These are phyloP conservation scores for Lentinus tigrinus DNA, from an alignment of 768 basidiomycete species.

Conservation along the genomic window DNA sequence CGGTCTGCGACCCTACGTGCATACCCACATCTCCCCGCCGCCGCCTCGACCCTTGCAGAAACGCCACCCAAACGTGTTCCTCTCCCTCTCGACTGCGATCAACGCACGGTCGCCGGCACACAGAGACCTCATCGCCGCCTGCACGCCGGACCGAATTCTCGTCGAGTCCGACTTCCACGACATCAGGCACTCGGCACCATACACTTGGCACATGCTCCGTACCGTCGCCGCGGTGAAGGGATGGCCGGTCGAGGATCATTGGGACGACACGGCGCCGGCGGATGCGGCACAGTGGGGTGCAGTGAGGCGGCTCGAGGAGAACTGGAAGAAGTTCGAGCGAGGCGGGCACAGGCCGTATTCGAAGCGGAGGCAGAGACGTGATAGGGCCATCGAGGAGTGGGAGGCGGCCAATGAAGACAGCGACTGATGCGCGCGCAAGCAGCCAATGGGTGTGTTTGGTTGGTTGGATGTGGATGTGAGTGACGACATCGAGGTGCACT, in stretches of 20 bases:
- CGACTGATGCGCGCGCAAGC: not conserved
- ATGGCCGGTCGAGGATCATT: constrained; percentile 70
- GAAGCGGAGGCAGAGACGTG: constrained; percentile 11
- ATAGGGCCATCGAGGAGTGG: constrained; percentile 18
- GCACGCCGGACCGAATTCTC: constrained; percentile 66
- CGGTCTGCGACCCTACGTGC: not conserved
- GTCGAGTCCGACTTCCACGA: constrained; percentile 85
- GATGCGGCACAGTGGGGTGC: constrained; percentile 53
- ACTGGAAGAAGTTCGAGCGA: constrained; percentile 63
- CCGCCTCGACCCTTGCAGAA: constrained; percentile 41
- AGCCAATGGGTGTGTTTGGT: constrained; percentile 2
- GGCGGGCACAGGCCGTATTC: constrained; percentile 39
- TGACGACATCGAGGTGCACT: not conserved
- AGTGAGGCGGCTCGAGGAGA: constrained; percentile 64
- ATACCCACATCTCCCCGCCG: not conserved
- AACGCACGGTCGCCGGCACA: constrained; percentile 72
- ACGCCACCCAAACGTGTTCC: constrained; percentile 72
- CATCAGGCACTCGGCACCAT: constrained; percentile 51
- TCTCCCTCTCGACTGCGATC: constrained; percentile 86
- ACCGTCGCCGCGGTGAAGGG: constrained; percentile 73
- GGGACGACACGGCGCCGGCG: constrained; percentile 34
- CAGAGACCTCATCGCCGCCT: constrained; percentile 60
- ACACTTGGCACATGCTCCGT: constrained; percentile 77
- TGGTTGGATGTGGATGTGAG: not conserved
- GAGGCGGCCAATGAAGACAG: constrained; percentile 10